Percentiles rank a stretch among this genome's conserved stretches.
Conservation (phyloP, 768 basidiomycete species). For the Suillus tomentosus region DNA sequence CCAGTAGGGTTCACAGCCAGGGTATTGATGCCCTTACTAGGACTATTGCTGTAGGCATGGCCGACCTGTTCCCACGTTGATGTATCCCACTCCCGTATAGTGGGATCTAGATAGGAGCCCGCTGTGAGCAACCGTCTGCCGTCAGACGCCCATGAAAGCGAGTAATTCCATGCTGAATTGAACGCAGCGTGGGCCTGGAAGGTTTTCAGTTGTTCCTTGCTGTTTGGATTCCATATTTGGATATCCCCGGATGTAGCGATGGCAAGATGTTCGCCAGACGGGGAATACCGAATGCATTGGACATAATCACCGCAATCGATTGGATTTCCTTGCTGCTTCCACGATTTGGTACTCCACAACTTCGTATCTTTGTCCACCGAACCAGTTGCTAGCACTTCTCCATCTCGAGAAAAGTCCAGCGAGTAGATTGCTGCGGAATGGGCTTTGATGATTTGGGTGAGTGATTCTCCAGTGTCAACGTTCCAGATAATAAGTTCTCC, state of each 20-base stretch:
- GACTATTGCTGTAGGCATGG: not conserved
- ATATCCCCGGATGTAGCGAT: not conserved
- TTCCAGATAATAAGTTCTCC: not conserved
- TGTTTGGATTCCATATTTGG: not conserved
- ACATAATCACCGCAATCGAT: not conserved
- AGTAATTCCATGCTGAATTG: not conserved
- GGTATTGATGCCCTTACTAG: too few relatives aligned
- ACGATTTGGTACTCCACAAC: not conserved
- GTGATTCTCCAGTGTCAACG: not conserved
- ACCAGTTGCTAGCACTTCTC: not conserved
- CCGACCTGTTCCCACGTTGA: not conserved
- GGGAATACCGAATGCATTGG: not conserved
- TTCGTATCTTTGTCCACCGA: not conserved
- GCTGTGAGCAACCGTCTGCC: not conserved
- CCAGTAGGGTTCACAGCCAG: not conserved
- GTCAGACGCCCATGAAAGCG: not conserved
- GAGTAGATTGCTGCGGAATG: not conserved
- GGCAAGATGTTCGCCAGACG: not conserved
- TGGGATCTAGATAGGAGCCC: not conserved
- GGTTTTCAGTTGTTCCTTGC: not conserved
- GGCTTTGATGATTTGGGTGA: not conserved
- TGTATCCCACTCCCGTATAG: constrained; percentile 2
- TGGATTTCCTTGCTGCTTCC: not conserved
- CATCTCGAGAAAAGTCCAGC: not conserved
- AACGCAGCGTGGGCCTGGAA: not conserved